These are phyloP conservation scores for Cryomyces minteri DNA, from an alignment of 495 filamentous ascomycete genomes.

Conservation along the genomic window DNA sequence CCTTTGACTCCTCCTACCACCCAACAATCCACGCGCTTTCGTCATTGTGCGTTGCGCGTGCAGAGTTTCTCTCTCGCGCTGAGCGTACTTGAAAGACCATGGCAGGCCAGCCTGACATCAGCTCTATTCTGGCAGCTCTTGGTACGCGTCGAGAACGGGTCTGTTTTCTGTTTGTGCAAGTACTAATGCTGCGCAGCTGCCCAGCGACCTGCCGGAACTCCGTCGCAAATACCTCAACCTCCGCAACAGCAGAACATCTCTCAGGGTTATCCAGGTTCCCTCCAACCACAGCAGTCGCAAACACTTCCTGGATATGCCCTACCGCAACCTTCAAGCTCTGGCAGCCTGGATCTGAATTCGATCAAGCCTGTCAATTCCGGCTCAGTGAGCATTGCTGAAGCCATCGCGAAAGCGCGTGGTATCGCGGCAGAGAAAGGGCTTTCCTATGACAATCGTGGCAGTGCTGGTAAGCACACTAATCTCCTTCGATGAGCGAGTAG, in stretches of 20 bases:
- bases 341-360: slow-evolving; percentile 52
- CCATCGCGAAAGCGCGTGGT: slow-evolving; percentile 52
- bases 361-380: slow-evolving; percentile 59
- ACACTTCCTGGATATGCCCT: slow-evolving; percentile 28
- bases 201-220: slow-evolving; percentile 24
- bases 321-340: slow-evolving; percentile 49
- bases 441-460: slow-evolving; percentile 16
- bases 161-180: background rate
- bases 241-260: slow-evolving; percentile 21
- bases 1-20: too few species aligned
- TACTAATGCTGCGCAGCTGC: slow-evolving; percentile 15
- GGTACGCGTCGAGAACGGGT: slow-evolving; percentile 20
- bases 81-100: too few species aligned
- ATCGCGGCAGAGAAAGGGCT: slow-evolving; percentile 55
- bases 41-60: too few species aligned
- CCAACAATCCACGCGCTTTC: too few species aligned
- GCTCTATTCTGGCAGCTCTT: slow-evolving; percentile 32
- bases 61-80: too few species aligned
- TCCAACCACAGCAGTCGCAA: slow-evolving; percentile 23
- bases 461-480: slow-evolving; percentile 13
- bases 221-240: slow-evolving; percentile 12
- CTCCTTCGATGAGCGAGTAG: background rate
- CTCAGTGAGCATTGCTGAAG: slow-evolving; percentile 52
- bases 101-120: slow-evolving; percentile 32
- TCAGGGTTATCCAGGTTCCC: slow-evolving; percentile 13